Evolutionary conservation across 2,329 filamentous ascomycete species (phyloP), one percentile per base, ranked within the genome.

Genomic region (Plenodomus tracheiphilus): DNA sequence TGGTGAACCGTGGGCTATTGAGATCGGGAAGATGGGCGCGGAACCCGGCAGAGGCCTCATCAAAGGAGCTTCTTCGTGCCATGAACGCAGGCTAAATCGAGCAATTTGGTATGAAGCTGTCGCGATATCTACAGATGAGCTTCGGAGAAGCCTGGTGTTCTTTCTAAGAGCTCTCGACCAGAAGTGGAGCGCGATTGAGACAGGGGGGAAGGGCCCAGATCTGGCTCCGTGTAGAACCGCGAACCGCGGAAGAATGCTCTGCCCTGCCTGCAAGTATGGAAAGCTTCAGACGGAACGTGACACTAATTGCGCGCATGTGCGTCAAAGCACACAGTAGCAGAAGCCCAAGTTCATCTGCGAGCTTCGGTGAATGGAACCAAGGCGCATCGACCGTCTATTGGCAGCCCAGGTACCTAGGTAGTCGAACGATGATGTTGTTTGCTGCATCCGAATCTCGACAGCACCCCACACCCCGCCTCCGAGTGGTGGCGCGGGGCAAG

Each of bases 1-100:
- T 77, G 17, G 79, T 81, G 72, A 89, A 89, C 30, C 86, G 81
- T 13, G 81, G 80, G 21, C 74, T 77, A 56, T 61, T 78, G 42
- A 88, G 76, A 61, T 88, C 84, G 0, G 85, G 86, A 13, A 89
- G 74, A 63, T 83, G 81, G 47, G 81, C 73, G 47, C 85, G 81
- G 62, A 84, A 87, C 9, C 60, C 60, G 34, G 56, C 57, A 15
- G 66, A 62, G 15, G 58, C 61, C 43, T 66, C 56, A 4, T 66
- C 56, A 18, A 65, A 66, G 7, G 60, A 64, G 28, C 51, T 62
- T 16, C 48, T 54, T 47, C 54, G 53, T 20, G 53, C 50, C 56
- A 64, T 64, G 1, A 36, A n/a, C 43, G n/a, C 32, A 18, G 11
- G 7, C 28, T 32, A 4, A 15, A 32, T 32, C n/a, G n/a, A n/a